Base-by-base conservation (phyloP, 305 asterid genomes). In the Andrographis paniculata region DNA sequence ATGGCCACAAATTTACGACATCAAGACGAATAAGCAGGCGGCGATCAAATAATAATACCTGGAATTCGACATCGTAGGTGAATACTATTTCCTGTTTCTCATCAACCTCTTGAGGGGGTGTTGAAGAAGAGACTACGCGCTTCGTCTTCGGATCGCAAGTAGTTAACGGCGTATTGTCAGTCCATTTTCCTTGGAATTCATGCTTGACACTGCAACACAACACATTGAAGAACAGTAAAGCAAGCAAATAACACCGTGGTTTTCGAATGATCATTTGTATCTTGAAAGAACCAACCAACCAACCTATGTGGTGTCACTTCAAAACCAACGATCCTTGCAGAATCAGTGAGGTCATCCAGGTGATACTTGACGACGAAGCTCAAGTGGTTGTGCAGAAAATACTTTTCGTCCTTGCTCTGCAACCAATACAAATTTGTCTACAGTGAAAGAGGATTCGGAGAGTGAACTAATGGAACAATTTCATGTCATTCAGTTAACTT, bases 271-370 rank as follows among this genome's bases (percentile, higher is more conserved):
- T n/a, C n/a, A n/a, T n/a, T n/a, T n/a, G n/a, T n/a, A n/a, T n/a
- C n/a, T n/a, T n/a, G n/a, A n/a, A n/a, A n/a, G n/a, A n/a, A n/a
- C n/a, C n/a, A n/a, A n/a, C n/a, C n/a, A 48, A 48, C 78, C 48
- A 22, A 84, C 94, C 94, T 84, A 56, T 17, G 80, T 35, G 86
- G 88, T 56, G 68, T 68, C 64, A 84, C 92, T 70, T 84, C 94
- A 46, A 80, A 84, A 33, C 92, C 94, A 8, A 84, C 94, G 55
- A 84, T 84, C 67, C 94, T 77, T 15, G 94, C 75, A 0, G 81
- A 56, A 57, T 73, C 85, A 28, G 83, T 70, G 68, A 65, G 69
- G 66, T 70, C 60, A 63, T 80, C 92, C 62, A 58, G 80, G 70
- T 84, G 94, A 58, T 64, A 80, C 81, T 73, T 84, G 51, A 84